Base-by-base conservation (phyloP, 2,329 filamentous ascomycete species). In the Lachnellula occidentalis region DNA sequence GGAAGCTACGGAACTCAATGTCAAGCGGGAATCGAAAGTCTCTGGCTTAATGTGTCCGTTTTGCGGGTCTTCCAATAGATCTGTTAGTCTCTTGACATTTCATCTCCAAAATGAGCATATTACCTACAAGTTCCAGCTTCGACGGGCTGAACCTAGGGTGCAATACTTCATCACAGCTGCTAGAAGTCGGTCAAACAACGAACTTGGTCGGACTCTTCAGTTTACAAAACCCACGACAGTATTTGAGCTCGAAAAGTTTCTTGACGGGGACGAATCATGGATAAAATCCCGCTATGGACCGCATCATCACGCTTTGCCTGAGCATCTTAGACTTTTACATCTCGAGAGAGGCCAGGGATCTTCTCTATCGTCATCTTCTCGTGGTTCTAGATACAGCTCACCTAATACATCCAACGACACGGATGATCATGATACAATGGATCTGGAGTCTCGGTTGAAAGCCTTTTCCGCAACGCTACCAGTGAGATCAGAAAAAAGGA, bases 251-350 rank as follows among this genome's bases (percentile, higher is more conserved):
- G 71, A 75, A 19, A 72, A 71, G 19, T 73, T 72, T 51, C 59
- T 75, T 15, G 66, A 70, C 2, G 76, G 76, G 8, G 76, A 81
- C 56, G 66, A 74, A 11, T 73, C 75, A 1, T 80, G 75, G 74
- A 58, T 73, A 5, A 71, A 66, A 15, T 71, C 72, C 6, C 74
- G 78, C 3, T 64, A 75, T 39, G 74, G 73, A 0, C 69, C 73
- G 0, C 61, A 71, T 2, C 66, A 76, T 48, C 68, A 73, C 47
- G 34, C 43, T 7, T 58, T 45, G 46, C 53, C 63, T 5, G 49
- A 59, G 8, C 50, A 64, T 37, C 54, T 64, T 21, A 31, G 27
- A 31, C 27, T 31, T 11, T 31, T 9, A 31, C 27, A 31, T 11
- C 19, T 45, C 5, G 48, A 58, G 42, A 48, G 49, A 7, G 15